phyloP scores from a whole-genome alignment of 139 green algal species.

The Zygnema circumcarinatum region DNA sequence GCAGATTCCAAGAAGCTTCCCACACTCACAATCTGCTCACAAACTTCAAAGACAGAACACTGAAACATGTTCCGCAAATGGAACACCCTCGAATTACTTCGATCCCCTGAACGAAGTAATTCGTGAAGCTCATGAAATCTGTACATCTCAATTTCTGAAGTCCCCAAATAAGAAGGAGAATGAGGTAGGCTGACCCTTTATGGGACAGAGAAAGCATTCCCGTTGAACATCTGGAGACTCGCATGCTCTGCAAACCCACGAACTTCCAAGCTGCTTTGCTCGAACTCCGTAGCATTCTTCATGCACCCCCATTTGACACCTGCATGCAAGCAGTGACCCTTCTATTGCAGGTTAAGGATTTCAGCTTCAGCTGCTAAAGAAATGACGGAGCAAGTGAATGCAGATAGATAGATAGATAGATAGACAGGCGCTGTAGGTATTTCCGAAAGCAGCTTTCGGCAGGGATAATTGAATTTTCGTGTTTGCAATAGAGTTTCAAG shows the following conservation, averaged over 20 bases:
- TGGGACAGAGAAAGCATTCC: conserved; percentile 38
- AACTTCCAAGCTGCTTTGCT: background rate
- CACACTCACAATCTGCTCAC: too few relatives aligned
- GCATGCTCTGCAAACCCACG: conserved; percentile 22
- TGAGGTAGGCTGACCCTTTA: conserved; percentile 17
- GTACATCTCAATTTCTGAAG: too few relatives aligned
- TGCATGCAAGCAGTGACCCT: conserved; percentile 28
- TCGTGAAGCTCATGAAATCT: too few relatives aligned
- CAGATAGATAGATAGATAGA: background rate
- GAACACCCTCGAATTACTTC: too few relatives aligned
- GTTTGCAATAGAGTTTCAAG: too few relatives aligned
- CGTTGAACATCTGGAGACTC: conserved; percentile 15
- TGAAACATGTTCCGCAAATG: too few relatives aligned
- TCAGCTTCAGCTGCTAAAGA: background rate
- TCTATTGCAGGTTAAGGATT: background rate
- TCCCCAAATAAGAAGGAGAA: too few relatives aligned
- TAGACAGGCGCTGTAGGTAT: background rate
- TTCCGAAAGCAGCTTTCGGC: too few relatives aligned
- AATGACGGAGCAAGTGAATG: background rate
- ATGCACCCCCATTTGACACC: conserved; percentile 52
- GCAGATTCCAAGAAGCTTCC: too few relatives aligned
- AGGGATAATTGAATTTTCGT: too few relatives aligned
- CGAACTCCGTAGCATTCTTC: conserved; percentile 51
- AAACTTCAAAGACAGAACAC: too few relatives aligned
- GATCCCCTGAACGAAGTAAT: too few relatives aligned